Conservation (phyloP, 768 basidiomycete species). For the Termitomyces sp. region DNA sequence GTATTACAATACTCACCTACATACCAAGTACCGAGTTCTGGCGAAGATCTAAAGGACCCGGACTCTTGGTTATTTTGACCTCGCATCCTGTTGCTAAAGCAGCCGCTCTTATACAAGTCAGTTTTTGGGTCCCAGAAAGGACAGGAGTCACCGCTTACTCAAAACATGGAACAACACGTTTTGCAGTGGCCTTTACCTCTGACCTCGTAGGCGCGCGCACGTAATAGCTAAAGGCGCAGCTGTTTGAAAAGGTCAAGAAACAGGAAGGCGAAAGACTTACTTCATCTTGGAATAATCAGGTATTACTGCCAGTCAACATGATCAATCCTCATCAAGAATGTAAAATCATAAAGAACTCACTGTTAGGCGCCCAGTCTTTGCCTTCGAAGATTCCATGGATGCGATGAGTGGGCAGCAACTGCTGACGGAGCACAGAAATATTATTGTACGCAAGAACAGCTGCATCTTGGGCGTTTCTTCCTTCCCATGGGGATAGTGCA, state of each 20-base stretch:
- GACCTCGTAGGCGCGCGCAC: constrained; percentile 65
- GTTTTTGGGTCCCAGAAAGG: neutral
- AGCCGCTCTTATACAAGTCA: constrained; percentile 13
- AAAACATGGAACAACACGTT: constrained; percentile 62
- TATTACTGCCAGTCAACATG: constrained; percentile 45
- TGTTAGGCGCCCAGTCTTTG: constrained; percentile 67
- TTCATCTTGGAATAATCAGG: constrained; percentile 74
- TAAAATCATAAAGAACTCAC: constrained; percentile 29
- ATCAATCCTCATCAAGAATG: neutral
- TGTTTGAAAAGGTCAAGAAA: neutral
- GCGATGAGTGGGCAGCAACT: constrained; percentile 68
- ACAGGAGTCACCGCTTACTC: neutral
- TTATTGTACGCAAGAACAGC: constrained; percentile 79
- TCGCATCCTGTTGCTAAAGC: constrained; percentile 17
- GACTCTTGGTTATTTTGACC: constrained; percentile 9
- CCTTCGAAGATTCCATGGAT: constrained; percentile 78
- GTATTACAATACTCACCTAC: neutral
- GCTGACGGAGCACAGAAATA: constrained; percentile 75
- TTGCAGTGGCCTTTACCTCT: constrained; percentile 50
- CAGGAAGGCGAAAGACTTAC: constrained; percentile 27
- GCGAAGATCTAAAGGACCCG: constrained; percentile 16
- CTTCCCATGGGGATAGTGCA: constrained; percentile 79
- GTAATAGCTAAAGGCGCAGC: constrained; percentile 41
- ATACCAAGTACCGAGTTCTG: constrained; percentile 38
- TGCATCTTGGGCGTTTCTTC: constrained; percentile 77